Evolutionary conservation across 2,329 filamentous ascomycete genomes (phyloP).

Genomic region (Colletotrichum abscissum): DNA sequence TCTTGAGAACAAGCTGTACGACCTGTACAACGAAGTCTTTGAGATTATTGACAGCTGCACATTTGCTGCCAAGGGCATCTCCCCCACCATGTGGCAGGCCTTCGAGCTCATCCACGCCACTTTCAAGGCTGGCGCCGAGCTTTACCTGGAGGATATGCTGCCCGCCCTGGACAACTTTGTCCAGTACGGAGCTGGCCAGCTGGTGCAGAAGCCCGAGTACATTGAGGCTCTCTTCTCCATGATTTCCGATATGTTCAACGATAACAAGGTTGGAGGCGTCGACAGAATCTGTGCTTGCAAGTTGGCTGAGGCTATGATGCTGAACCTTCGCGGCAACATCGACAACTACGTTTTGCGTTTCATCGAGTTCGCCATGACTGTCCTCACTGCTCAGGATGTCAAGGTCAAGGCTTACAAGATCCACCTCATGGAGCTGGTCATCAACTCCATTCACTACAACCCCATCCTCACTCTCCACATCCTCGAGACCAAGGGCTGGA

Average conservation of each 20-base stretch:
- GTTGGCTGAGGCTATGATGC: conserved; percentile 95
- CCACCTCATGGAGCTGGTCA: conserved; percentile 98
- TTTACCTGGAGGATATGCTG: conserved; percentile 99
- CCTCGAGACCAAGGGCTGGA: conserved; percentile 93
- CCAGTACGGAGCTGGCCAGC: conserved; percentile 84
- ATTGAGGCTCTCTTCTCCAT: conserved; percentile 91
- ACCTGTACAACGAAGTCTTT: conserved; percentile 97
- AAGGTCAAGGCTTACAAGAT: conserved; percentile 95
- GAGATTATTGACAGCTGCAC: conserved; percentile 99
- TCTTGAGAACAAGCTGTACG: conserved; percentile 96
- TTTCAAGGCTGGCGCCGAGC: conserved; percentile 95
- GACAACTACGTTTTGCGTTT: conserved; percentile 92
- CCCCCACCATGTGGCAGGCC: conserved; percentile 97
- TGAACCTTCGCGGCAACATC: conserved; percentile 89
- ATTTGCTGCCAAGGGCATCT: conserved; percentile 95
- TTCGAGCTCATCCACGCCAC: conserved; percentile 97
- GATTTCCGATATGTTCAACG: conserved; percentile 94
- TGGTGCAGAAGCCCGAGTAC: conserved; percentile 87
- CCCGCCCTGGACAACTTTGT: conserved; percentile 98
- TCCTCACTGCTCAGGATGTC: conserved; percentile 79
- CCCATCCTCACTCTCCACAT: conserved; percentile 85
- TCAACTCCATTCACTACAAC: conserved; percentile 98
- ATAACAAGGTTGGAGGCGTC: conserved; percentile 91
- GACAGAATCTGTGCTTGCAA: conserved; percentile 98
- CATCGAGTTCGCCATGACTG: conserved; percentile 87